Conservation (phyloP, 2,329 filamentous ascomycete species). For the Nemania bipapillata region DNA sequence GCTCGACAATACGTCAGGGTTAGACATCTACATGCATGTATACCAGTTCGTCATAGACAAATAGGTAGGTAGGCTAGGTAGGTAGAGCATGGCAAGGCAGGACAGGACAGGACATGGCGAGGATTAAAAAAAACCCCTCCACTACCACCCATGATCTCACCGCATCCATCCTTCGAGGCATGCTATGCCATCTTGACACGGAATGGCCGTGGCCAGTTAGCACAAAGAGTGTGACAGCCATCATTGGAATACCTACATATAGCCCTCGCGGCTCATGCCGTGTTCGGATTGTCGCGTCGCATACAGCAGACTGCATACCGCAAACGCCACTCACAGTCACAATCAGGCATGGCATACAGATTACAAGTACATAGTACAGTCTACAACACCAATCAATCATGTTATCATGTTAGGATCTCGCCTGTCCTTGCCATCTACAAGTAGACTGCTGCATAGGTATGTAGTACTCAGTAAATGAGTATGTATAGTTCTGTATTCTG, state of each 20-base stretch:
- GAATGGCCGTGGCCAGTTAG: neutral
- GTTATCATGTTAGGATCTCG: slow-evolving; percentile 8
- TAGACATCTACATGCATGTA: neutral
- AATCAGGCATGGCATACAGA: slow-evolving; percentile 8
- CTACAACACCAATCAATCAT: neutral
- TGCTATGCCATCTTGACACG: slow-evolving; percentile 1
- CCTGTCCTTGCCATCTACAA: neutral
- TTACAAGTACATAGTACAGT: too few relatives aligned
- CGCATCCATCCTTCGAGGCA: slow-evolving; percentile 16
- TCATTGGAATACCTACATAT: neutral
- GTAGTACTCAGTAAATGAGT: neutral
- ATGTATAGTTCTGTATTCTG: neutral
- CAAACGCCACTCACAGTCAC: too few relatives aligned
- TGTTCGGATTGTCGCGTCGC: slow-evolving; percentile 14
- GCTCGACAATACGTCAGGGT: neutral
- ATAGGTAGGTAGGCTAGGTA: slow-evolving; percentile 1
- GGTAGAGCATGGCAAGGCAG: neutral
- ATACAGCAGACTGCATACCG: neutral
- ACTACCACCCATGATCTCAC: slow-evolving; percentile 18
- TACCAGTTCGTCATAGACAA: neutral
- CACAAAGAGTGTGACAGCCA: slow-evolving; percentile 7
- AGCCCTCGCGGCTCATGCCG: slow-evolving; percentile 13
- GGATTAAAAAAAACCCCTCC: slow-evolving; percentile 5
- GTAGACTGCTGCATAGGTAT: too few relatives aligned
- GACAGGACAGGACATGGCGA: neutral